These are phyloP conservation scores for Epichloe typhina DNA, from an alignment of 2,329 filamentous ascomycete species.

Conservation along the genomic window DNA sequence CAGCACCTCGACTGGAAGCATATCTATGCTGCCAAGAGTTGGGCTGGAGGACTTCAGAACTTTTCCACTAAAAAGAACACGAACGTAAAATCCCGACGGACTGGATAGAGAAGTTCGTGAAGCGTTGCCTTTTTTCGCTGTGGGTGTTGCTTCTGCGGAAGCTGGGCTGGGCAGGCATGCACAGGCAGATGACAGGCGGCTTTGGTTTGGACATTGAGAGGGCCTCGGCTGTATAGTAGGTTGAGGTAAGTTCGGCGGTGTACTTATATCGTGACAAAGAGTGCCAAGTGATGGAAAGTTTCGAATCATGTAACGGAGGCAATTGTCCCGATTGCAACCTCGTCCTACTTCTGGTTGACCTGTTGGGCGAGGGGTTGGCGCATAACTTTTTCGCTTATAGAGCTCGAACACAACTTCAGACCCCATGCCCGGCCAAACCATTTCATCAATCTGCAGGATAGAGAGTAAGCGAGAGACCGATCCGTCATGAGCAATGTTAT, in stretches of 20 bases:
- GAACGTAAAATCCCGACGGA: constrained; percentile 34
- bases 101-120: neutral
- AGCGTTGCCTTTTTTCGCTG: neutral
- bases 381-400: constrained; percentile 31
- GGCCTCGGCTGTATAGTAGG: constrained; percentile 3
- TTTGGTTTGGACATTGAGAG: constrained; percentile 13
- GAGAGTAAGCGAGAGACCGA: constrained; percentile 53
- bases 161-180: constrained; percentile 12
- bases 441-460: constrained; percentile 57
- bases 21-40: constrained; percentile 52
- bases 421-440: constrained; percentile 82
- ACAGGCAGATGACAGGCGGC: constrained; percentile 15
- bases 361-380: constrained; percentile 7
- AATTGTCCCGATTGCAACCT: constrained; percentile 17
- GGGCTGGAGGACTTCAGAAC: constrained; percentile 56
- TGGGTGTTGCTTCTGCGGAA: neutral
- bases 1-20: constrained; percentile 53
- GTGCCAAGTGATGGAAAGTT: constrained; percentile 10
- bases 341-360: constrained; percentile 8
- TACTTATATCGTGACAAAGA: constrained; percentile 11
- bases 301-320: constrained; percentile 17
- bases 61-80: constrained; percentile 59
- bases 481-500: constrained; percentile 75
- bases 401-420: constrained; percentile 67
- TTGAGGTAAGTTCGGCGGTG: neutral